Percentiles rank a stretch among this genome's conserved stretches.
Conservation (phyloP, 352 stramenopile genomes). For the Thraustochytrium aureum region DNA sequence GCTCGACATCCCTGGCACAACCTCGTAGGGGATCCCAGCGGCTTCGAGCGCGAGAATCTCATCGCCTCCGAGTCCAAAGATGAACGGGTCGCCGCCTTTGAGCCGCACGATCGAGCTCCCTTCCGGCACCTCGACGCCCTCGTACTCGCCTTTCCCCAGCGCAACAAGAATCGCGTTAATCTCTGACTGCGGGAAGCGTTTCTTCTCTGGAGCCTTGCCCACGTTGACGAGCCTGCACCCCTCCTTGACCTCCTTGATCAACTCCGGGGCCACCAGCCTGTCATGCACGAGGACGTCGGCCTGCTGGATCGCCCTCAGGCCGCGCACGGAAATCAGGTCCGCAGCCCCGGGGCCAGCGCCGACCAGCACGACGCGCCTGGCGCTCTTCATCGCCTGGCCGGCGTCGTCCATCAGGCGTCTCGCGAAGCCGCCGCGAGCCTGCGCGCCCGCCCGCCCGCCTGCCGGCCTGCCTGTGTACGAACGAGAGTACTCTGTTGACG, state of each 20-base stretch:
- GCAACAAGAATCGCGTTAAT: constrained; percentile 50
- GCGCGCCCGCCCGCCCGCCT: no score
- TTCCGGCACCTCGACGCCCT: constrained; percentile 73
- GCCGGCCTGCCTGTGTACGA: no score
- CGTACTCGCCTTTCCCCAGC: constrained; percentile 4
- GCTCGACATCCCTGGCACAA: constrained; percentile 46
- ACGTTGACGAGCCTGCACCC: constrained; percentile 25
- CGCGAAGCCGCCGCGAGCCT: no score
- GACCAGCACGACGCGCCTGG: constrained; percentile 44
- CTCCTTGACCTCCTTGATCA: background rate
- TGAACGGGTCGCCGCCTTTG: constrained; percentile 54
- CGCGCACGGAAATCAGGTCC: constrained; percentile 49
- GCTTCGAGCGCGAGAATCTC: constrained; percentile 65
- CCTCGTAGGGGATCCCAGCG: constrained; percentile 20
- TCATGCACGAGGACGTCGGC: constrained; percentile 64
- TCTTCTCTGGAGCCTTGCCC: constrained; percentile 37
- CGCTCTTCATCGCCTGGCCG: no score
- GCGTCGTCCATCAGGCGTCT: no score
- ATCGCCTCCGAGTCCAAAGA: constrained; percentile 62
- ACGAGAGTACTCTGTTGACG: no score
- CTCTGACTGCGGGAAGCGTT: constrained; percentile 41
- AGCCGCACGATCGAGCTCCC: constrained; percentile 71
- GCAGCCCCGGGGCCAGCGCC: constrained; percentile 36
- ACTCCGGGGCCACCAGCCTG: constrained; percentile 55
- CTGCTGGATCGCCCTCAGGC: background rate